Evolutionary conservation across 169 alveolate genomes (phyloP).

Genomic region (Plasmodium sp.): DNA sequence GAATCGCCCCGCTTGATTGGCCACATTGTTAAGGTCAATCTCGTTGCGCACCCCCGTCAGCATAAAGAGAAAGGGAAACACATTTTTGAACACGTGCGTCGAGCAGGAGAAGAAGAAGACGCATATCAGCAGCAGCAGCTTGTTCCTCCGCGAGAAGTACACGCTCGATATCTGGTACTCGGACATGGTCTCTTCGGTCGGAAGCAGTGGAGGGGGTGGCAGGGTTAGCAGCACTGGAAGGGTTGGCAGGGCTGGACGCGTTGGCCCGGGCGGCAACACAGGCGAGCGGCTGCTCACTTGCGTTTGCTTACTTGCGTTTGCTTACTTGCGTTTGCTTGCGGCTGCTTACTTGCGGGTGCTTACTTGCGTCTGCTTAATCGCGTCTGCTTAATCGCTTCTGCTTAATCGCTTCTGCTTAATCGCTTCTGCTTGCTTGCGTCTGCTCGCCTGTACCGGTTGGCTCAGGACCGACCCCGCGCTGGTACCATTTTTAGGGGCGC

Average conservation of each 20-base stretch:
- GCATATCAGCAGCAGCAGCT: constrained; percentile 23
- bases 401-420: too few species aligned
- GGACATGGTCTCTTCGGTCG: constrained; percentile 18
- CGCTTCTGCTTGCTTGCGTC: background rate
- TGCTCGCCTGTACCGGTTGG: background rate
- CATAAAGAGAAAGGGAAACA: constrained; percentile 65
- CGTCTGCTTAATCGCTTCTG: too few species aligned
- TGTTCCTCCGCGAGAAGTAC: constrained; percentile 40
- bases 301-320: too few species aligned
- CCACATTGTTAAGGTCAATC: background rate
- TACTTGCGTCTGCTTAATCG: background rate
- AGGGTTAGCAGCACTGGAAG: background rate
- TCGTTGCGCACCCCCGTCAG: constrained; percentile 6
- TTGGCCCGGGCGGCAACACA: background rate
- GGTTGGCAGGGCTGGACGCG: background rate
- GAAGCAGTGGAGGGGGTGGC: background rate
- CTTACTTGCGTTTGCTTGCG: background rate
- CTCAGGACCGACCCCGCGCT: background rate
- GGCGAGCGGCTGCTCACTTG: background rate
- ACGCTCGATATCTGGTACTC: constrained; percentile 50
- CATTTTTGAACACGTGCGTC: constrained; percentile 63
- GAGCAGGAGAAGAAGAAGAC: constrained; percentile 65
- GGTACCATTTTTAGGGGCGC: background rate
- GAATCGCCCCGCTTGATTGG: background rate
- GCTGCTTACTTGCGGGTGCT: background rate